phyloP scores from a whole-genome alignment of 768 basidiomycete species.

The Cystoderma amianthinum region DNA sequence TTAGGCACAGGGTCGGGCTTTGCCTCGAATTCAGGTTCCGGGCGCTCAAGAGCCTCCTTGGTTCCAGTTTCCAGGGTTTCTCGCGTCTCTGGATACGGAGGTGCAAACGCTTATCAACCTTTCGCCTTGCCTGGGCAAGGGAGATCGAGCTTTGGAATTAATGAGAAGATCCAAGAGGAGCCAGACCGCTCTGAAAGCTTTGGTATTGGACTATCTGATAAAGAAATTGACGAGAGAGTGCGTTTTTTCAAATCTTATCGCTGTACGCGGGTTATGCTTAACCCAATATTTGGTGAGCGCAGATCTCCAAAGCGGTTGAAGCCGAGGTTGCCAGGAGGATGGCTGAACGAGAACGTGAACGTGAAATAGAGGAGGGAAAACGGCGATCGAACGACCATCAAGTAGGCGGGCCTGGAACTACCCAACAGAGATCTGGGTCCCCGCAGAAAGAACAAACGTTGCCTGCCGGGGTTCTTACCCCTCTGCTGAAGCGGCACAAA shows the following conservation, averaged over 20 bases:
- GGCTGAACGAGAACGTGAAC: constrained; percentile 37
- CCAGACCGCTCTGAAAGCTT: constrained; percentile 25
- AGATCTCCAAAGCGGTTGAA: constrained; percentile 75
- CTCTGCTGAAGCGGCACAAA: constrained; percentile 54
- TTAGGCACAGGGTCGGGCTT: constrained; percentile 22
- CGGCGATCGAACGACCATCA: constrained; percentile 24
- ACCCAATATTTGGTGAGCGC: constrained; percentile 1
- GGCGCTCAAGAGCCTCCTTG: constrained; percentile 25
- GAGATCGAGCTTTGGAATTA: no score
- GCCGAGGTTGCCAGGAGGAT: constrained; percentile 65
- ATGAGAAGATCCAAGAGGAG: constrained; percentile 20
- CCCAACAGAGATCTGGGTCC: no score
- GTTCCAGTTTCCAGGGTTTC: constrained; percentile 28
- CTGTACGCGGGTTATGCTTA: not conserved
- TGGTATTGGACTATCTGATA: constrained; percentile 45
- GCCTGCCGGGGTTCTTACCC: constrained; percentile 50
- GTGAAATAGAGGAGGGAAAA: constrained; percentile 29
- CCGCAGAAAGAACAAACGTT: constrained; percentile 28
- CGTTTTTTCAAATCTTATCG: constrained; percentile 10
- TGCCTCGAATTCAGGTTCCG: constrained; percentile 13
- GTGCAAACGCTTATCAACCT: constrained; percentile 25
- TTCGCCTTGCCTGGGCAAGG: constrained; percentile 22
- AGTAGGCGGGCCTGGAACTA: constrained; percentile 17
- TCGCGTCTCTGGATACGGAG: constrained; percentile 26
- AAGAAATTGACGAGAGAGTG: constrained; percentile 72